These are phyloP conservation scores for Viola pubescens DNA, from an alignment of 441 rosid species.

Conservation along the genomic window DNA sequence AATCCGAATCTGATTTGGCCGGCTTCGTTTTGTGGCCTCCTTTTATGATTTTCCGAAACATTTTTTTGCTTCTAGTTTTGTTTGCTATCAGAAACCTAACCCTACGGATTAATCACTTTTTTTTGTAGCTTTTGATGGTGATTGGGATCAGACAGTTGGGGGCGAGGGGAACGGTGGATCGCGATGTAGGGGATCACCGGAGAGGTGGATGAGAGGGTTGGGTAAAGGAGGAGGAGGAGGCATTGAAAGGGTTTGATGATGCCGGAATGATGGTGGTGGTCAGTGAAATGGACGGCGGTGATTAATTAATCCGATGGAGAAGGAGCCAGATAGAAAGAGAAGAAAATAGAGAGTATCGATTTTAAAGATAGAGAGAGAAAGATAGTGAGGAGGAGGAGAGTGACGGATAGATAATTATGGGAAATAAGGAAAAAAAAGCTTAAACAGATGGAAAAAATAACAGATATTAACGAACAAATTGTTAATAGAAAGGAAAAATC, in stretches of 20 bases:
- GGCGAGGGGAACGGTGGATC: slow-evolving; percentile 4
- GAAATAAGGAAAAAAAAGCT: background rate
- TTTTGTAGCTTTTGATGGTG: background rate
- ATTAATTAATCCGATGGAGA: slow-evolving; percentile 19
- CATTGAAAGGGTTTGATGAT: slow-evolving; percentile 25
- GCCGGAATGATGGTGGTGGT: slow-evolving; percentile 20
- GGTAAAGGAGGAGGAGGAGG: slow-evolving; percentile 11
- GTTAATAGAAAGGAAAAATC: background rate
- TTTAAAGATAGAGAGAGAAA: slow-evolving; percentile 4
- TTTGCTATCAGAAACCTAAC: slow-evolving; percentile 16
- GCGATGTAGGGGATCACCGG: slow-evolving; percentile 2
- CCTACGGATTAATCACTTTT: slow-evolving; percentile 15
- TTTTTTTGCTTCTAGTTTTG: slow-evolving; percentile 12
- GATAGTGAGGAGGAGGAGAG: slow-evolving; percentile 6
- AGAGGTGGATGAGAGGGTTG: background rate
- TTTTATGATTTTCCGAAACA: slow-evolving; percentile 87
- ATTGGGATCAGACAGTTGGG: slow-evolving; percentile 8
- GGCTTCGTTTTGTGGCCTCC: slow-evolving; percentile 52
- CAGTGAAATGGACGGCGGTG: slow-evolving; percentile 22
- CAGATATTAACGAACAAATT: background rate
- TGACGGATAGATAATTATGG: slow-evolving; percentile 12
- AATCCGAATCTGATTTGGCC: slow-evolving; percentile 59
- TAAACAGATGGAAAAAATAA: background rate
- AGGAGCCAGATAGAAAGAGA: background rate
- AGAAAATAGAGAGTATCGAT: background rate